phyloP scores from a whole-genome alignment of 2,329 filamentous ascomycete genomes.

The Clarireedia hainanense region DNA sequence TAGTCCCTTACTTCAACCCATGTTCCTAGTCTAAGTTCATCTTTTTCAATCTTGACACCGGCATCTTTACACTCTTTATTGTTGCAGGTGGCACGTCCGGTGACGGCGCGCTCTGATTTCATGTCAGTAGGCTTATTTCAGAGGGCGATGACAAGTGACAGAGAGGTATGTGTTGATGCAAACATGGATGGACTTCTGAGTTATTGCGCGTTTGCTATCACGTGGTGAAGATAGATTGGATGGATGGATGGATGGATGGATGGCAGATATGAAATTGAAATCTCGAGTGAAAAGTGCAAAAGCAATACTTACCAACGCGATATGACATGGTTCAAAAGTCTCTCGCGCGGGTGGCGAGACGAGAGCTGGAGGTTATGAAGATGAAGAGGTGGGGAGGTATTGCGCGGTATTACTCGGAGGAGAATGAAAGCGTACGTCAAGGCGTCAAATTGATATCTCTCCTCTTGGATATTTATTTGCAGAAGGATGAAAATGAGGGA shows the following conservation, averaged over 20 bases:
- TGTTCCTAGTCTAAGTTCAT: constrained; percentile 67
- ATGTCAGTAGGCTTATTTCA: neutral
- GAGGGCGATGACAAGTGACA: neutral
- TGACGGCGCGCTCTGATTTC: constrained; percentile 59
- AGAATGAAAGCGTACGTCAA: too few relatives aligned
- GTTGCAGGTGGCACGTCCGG: constrained; percentile 66
- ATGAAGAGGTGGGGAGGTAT: too few relatives aligned
- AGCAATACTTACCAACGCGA: constrained; percentile 27
- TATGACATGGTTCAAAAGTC: constrained; percentile 22
- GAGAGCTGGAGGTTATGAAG: too few relatives aligned
- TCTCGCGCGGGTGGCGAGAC: too few relatives aligned
- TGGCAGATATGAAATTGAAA: constrained; percentile 3
- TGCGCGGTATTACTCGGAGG: too few relatives aligned
- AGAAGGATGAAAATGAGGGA: too few relatives aligned
- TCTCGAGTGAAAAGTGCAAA: neutral
- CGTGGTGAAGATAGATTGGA: constrained; percentile 24
- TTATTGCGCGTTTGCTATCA: neutral
- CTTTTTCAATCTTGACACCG: constrained; percentile 66
- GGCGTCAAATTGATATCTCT: too few relatives aligned
- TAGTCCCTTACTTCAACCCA: constrained; percentile 56
- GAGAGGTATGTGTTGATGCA: neutral
- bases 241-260: neutral
- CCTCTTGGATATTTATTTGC: too few relatives aligned
- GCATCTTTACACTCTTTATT: constrained; percentile 62
- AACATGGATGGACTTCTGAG: too few relatives aligned